phyloP scores from a whole-genome alignment of 1,139 yeast species.

The Lodderomyces margitis region DNA sequence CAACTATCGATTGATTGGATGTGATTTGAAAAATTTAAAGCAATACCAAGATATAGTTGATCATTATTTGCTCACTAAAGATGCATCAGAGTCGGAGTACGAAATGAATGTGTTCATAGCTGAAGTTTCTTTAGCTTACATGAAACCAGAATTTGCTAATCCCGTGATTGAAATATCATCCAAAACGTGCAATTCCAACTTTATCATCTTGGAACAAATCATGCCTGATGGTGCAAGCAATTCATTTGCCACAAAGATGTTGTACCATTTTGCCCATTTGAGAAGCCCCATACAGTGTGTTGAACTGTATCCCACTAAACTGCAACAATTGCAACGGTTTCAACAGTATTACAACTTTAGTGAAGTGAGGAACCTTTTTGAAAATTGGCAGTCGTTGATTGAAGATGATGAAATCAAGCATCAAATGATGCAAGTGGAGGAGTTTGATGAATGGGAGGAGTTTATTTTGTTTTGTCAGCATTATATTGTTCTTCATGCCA shows the following conservation, averaged over 20 bases:
- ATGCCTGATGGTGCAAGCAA: conserved; percentile 62
- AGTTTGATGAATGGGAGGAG: conserved; percentile 85
- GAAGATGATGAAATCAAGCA: conserved; percentile 34
- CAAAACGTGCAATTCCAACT: conserved; percentile 51
- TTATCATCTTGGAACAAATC: conserved; percentile 69
- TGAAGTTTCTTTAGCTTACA: conserved; percentile 80
- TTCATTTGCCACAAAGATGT: conserved; percentile 74
- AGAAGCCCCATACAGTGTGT: conserved; percentile 74
- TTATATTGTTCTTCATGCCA: conserved; percentile 67
- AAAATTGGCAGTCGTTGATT: conserved; percentile 54
- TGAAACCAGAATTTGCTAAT: conserved; percentile 70
- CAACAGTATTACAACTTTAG: conserved; percentile 40
- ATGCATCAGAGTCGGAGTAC: conserved; percentile 12
- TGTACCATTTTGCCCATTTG: conserved; percentile 65
- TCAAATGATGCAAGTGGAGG: conserved; percentile 53
- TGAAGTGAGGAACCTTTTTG: conserved; percentile 55
- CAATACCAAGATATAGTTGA: conserved; percentile 34
- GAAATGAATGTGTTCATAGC: conserved; percentile 63
- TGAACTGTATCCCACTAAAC: conserved; percentile 51
- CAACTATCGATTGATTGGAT: conserved; percentile 62
- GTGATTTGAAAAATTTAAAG: conserved; percentile 58
- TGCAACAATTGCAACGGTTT: conserved; percentile 53
- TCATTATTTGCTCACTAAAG: conserved; percentile 1
- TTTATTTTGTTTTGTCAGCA: conserved; percentile 76
- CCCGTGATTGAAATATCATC: conserved; percentile 55